Evolutionary conservation across 2,329 filamentous ascomycete species (phyloP), one percentile per base, ranked within the genome.

Genomic region (Trichoderma koningiopsis): DNA sequence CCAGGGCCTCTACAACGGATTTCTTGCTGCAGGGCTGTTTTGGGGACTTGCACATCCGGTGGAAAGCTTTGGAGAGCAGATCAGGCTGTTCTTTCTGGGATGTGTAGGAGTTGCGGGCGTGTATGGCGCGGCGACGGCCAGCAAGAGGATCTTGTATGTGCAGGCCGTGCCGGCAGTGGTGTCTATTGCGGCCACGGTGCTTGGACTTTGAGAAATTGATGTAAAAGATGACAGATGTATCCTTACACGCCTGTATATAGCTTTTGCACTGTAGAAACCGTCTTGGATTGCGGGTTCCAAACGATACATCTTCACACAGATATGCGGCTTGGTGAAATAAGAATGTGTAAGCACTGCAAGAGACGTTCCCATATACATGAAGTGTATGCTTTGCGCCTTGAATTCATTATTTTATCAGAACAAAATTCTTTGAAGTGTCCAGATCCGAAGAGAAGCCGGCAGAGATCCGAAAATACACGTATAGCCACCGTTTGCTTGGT

Each of bases 1-100:
- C 74, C 84, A 86, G 73, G 84, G 84, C 24, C 77, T 86, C 6
- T 86, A 86, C 77, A 86, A 86, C 73, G 84, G 84, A 53, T 85
- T 86, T 67, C 77, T 86, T n/a, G 81, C 83, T 3, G 83, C 83
- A 1, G 84, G 84, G 0, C 75, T 86, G 2, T 69, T 77, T 31
- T 86, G 84, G 84, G 79, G 81, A 3, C 71, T 85, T n/a, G n/a
- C 77, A 4, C 83, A 86, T 72, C 83, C 84, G 0, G 77, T 79
- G 6, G 66, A 76, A 7, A 80, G 76, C 47, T 81, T 86, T 69
- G 80, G 78, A 19, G 72, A 66, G 4, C 81, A 86, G 76, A 77
- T 86, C 60, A 76, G 78, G 52, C 70, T 83, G n/a, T 86, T 86
- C 73, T 85, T 85, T 76, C 76, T 83, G 27, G 78, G 79, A 1